Conservation (phyloP, 257 asterid species). For the Fraxinus pennsylvanica region DNA sequence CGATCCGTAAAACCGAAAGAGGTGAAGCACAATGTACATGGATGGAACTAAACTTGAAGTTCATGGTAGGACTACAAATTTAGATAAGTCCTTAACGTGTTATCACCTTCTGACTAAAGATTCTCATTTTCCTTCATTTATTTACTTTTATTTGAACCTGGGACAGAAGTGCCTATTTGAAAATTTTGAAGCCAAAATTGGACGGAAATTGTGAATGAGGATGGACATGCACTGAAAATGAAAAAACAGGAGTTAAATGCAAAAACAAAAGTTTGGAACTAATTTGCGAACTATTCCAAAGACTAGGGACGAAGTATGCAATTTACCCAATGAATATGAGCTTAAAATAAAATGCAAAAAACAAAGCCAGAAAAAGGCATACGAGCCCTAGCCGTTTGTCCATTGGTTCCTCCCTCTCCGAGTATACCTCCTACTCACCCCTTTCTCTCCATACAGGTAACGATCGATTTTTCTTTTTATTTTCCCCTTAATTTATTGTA, state of each 20-base stretch:
- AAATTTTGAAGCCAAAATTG: no score
- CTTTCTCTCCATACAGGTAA: neutral
- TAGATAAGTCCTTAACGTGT: no score
- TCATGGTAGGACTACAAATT: no score
- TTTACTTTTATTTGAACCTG: no score
- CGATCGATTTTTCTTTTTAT: neutral
- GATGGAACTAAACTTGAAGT: no score
- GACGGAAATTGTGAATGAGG: no score
- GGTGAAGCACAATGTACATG: no score
- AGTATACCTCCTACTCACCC: neutral
- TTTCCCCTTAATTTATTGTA: neutral
- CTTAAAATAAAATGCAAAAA: neutral
- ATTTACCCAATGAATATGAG: neutral
- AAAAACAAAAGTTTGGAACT: neutral
- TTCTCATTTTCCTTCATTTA: no score
- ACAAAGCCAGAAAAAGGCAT: neutral
- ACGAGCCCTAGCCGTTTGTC: conserved; percentile 5
- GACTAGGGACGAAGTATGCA: neutral
- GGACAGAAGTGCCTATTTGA: no score
- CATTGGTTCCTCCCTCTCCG: neutral
- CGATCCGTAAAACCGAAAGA: no score
- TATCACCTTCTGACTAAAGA: no score
- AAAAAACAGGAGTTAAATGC: neutral
- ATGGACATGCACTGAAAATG: no score
- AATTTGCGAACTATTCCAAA: neutral